Base-by-base conservation (phyloP, 805 yeast genomes). In the Monosporozyma servazzii region DNA sequence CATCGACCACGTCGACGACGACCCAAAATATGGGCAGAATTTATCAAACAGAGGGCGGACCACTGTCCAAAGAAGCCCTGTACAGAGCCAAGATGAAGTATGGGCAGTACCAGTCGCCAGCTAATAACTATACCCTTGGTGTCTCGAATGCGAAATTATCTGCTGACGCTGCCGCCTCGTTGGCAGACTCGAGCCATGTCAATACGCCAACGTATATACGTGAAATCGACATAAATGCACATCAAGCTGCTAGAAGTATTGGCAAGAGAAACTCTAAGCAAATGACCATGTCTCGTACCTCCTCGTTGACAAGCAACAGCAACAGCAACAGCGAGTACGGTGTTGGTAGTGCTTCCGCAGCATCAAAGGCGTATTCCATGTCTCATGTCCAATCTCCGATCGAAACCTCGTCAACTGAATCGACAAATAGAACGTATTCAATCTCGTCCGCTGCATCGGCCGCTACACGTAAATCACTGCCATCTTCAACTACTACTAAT, bases 11-110 rank as follows among this genome's bases (percentile, higher is more conserved):
- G 2, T 5, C 15, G 3, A 9, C 45, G 2, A 48, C 15, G 29
- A 15, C 33, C 10, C 15, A 20, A 15, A 4, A 48, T 29, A 44
- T 36, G 31, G 47, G 41, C 25, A 48, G 39, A 5, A 81, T 79
- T 48, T 86, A 86, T 65, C 88, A 84, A 63, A 74, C 79, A 45
- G 74, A 79, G 56, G 90, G 88, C 9, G 80, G 79, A 60, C 88
- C 88, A 11, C 72, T 86, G 51, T 81, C 88, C 42, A 80, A 78
- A 58, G 87, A 83, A 63, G 93, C 93, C 6, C 68, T 82, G 51
- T 86, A 85, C 69, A 82, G 79, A 58, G 90, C 88, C 51, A 82
- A 82, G 58, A 68, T 83, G 63, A 84, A 79, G 60, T 83, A 82
- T 58, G 90, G 90, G 29, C 73, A 79, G 3, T 54, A 54, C 23